Percentiles rank a stretch among this genome's conserved stretches.
Conservation (phyloP, 2,329 filamentous ascomycete genomes). For the Apiospora malaysiana region DNA sequence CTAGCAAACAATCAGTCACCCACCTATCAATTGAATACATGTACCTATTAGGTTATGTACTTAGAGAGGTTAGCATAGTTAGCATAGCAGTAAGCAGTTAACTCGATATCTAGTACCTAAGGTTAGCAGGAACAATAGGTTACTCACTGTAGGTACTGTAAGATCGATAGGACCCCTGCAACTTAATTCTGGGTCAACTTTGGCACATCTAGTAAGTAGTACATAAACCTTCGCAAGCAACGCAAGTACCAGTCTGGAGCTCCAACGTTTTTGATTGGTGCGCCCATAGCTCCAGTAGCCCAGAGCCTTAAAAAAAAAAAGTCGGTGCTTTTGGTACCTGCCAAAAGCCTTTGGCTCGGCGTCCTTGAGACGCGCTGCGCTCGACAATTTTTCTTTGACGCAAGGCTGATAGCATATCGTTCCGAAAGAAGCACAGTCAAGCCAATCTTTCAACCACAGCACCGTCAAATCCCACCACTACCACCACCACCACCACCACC, state of each 20-base stretch:
- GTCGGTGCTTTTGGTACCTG: neutral
- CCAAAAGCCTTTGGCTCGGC: neutral
- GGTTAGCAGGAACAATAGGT: no score
- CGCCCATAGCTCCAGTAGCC: neutral
- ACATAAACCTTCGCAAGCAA: no score
- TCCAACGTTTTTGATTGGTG: slow-evolving; percentile 4
- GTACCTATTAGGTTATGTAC: no score
- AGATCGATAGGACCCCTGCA: neutral
- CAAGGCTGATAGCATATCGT: slow-evolving; percentile 15
- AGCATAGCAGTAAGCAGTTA: no score
- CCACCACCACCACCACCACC: no score
- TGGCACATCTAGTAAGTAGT: no score
- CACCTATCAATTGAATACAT: neutral
- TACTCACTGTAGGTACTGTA: no score
- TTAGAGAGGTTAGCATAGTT: neutral
- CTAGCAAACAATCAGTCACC: no score
- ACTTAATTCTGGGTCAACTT: neutral
- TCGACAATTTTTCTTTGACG: slow-evolving; percentile 17
- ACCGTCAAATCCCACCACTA: slow-evolving; percentile 6
- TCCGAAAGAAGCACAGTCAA: neutral
- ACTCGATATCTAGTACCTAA: no score
- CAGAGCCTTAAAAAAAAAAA: slow-evolving; percentile 1
- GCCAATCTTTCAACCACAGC: neutral
- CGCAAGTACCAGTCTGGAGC: neutral
- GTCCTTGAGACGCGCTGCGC: neutral